Conservation (phyloP, 352 stramenopile species). For the Phytopythium sindhum region DNA sequence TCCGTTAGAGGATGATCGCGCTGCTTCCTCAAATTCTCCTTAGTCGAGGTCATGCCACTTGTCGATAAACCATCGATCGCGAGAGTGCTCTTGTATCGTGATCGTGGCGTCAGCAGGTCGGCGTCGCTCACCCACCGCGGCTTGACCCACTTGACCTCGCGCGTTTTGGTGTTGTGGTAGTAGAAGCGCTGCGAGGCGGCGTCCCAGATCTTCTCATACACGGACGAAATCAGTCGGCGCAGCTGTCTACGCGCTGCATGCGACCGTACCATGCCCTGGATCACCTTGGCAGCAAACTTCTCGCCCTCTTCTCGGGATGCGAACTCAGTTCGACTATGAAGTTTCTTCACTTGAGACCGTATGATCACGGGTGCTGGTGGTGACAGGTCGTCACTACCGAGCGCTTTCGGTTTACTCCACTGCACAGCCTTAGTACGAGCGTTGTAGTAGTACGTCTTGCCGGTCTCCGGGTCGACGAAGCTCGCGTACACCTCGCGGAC, state of each 20-base stretch:
- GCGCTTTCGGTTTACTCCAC: conserved; percentile 56
- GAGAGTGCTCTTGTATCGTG: conserved; percentile 12
- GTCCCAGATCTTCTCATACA: conserved; percentile 86
- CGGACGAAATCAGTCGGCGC: conserved; percentile 53
- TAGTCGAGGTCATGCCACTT: not conserved
- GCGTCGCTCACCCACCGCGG: conserved; percentile 62
- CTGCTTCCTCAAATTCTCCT: not conserved
- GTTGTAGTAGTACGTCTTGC: conserved; percentile 82
- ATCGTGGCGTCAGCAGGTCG: conserved; percentile 57
- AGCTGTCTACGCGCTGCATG: conserved; percentile 48
- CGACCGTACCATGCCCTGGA: conserved; percentile 60
- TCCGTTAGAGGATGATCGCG: conserved; percentile 19
- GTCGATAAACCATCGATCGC: not conserved
- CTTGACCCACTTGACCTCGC: conserved; percentile 65
- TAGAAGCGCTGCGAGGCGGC: conserved; percentile 43
- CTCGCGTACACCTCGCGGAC: conserved; percentile 55
- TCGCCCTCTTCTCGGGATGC: conserved; percentile 24
- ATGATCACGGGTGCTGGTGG: not conserved
- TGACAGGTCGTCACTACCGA: conserved; percentile 26
- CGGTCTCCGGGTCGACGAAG: conserved; percentile 56
- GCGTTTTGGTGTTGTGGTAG: conserved; percentile 77
- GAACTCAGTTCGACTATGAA: conserved; percentile 13
- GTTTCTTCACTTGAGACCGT: conserved; percentile 4
- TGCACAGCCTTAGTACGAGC: conserved; percentile 56
- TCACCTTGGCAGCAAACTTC: conserved; percentile 22